phyloP scores from a whole-genome alignment of 805 yeast genomes.

The Wickerhamomyces xylosicus region DNA sequence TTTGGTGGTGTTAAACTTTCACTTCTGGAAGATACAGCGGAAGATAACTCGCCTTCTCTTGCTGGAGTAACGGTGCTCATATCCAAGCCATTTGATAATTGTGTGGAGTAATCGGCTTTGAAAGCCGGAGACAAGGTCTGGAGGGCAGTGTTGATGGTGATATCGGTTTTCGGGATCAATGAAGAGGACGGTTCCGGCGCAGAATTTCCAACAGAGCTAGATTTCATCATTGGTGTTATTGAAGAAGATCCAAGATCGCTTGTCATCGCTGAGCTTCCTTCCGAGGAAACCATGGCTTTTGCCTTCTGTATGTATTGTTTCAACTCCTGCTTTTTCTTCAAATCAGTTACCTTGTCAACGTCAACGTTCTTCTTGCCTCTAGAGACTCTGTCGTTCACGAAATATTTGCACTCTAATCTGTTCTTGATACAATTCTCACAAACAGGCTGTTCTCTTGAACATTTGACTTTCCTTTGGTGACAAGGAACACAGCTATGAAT shows the following conservation, averaged over 20 bases:
- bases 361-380: conserved; percentile 20
- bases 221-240: conserved; percentile 7
- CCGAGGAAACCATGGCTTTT: conserved; percentile 5
- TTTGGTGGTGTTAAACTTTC: conserved; percentile 21
- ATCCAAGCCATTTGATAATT: too few relatives aligned
- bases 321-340: conserved; percentile 14
- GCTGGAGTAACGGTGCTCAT: background rate
- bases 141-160: too few relatives aligned
- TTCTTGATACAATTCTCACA: conserved; percentile 41
- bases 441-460: conserved; percentile 40
- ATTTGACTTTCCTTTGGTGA: conserved; percentile 46
- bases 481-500: conserved; percentile 49
- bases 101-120: too few relatives aligned
- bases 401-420: conserved; percentile 40
- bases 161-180: too few relatives aligned
- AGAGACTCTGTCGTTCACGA: conserved; percentile 43
- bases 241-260: too few relatives aligned
- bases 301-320: conserved; percentile 17
- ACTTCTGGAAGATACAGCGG: conserved; percentile 15
- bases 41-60: background rate
- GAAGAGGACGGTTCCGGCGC: too few relatives aligned
- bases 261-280: background rate
- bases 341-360: conserved; percentile 14
- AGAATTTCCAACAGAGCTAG: too few relatives aligned
- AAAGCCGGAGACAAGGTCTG: too few relatives aligned